Evolutionary conservation across 768 basidiomycete genomes (phyloP).

Genomic region (Inosperma sp.): DNA sequence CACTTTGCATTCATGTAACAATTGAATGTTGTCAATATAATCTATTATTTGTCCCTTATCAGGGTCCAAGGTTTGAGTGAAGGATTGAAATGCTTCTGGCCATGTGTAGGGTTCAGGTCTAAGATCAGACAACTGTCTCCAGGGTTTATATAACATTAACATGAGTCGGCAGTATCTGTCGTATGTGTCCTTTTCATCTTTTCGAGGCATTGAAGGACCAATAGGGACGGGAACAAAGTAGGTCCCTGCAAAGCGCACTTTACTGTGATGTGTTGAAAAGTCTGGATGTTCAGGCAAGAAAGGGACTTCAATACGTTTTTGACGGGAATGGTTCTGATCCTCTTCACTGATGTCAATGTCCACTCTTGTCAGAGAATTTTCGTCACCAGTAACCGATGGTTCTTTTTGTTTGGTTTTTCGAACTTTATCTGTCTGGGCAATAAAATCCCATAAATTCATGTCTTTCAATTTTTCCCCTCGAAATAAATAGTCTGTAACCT

Average conservation of each 20-base stretch:
- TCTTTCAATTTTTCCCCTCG: conserved; percentile 14
- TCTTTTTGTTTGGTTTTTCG: not conserved
- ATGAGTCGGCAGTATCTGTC: conserved; percentile 31
- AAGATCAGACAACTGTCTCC: conserved; percentile 28
- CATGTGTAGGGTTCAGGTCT: conserved; percentile 17
- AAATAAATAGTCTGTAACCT: conserved; percentile 25
- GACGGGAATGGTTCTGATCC: not conserved
- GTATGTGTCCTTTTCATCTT: conserved; percentile 18
- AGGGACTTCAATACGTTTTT: not conserved
- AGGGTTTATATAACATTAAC: conserved; percentile 43
- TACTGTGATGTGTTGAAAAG: conserved; percentile 16
- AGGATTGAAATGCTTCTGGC: conserved; percentile 27
- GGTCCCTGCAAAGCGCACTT: not conserved
- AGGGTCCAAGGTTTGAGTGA: not conserved
- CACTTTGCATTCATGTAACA: conserved; percentile 38
- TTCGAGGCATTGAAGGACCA: conserved; percentile 32
- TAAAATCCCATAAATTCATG: conserved; percentile 29
- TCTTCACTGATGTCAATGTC: conserved; percentile 10
- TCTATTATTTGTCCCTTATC: conserved; percentile 8
- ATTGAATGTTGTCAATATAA: conserved; percentile 38
- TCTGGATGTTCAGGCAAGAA: conserved; percentile 21
- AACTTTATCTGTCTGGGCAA: conserved; percentile 20
- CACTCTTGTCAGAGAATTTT: not conserved
- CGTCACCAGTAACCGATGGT: not conserved
- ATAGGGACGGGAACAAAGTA: conserved; percentile 31